Evolutionary conservation across 495 filamentous ascomycete genomes (phyloP).

Genomic region (Penicillium samsonianum): DNA sequence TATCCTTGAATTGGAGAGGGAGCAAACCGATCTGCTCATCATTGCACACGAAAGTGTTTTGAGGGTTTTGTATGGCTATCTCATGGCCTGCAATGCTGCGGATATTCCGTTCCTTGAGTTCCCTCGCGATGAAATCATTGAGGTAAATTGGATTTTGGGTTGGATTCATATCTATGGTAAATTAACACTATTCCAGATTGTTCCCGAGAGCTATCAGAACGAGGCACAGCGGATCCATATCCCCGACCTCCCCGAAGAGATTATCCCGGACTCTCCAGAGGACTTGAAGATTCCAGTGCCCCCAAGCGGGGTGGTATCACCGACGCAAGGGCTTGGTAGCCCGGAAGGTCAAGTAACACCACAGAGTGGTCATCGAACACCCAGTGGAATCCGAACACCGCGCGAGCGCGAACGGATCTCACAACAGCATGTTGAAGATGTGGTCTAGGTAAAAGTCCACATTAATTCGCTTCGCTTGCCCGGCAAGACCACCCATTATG

Average conservation of each 20-base stretch:
- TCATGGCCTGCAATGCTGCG: conserved; percentile 97
- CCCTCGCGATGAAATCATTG: conserved; percentile 94
- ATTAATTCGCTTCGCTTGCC: no score
- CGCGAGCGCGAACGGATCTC: conserved; percentile 51
- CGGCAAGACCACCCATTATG: conserved; percentile 1
- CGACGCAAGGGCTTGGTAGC: conserved; percentile 50
- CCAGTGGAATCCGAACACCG: conserved; percentile 43
- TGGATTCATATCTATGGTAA: conserved; percentile 11
- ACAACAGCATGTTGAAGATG: conserved; percentile 52
- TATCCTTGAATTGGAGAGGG: conserved; percentile 95
- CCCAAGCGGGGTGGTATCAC: conserved; percentile 54
- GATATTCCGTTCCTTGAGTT: conserved; percentile 95
- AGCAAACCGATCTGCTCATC: conserved; percentile 94
- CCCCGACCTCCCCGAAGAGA: conserved; percentile 58
- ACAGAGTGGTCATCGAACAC: conserved; percentile 38
- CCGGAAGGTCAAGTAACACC: conserved; percentile 49
- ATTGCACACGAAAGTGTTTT: conserved; percentile 98
- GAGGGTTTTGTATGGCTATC: conserved; percentile 93
- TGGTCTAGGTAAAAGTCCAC: conserved; percentile 34
- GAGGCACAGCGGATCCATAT: conserved; percentile 86
- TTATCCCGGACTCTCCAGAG: conserved; percentile 75
- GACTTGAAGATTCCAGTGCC: conserved; percentile 82
- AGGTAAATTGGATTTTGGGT: conserved; percentile 51
- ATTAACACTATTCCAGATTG: conserved; percentile 60
- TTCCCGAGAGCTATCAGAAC: conserved; percentile 96